Evolutionary conservation across 306 rosid genomes (phyloP).

Genomic region (Bauhinia variegata): DNA sequence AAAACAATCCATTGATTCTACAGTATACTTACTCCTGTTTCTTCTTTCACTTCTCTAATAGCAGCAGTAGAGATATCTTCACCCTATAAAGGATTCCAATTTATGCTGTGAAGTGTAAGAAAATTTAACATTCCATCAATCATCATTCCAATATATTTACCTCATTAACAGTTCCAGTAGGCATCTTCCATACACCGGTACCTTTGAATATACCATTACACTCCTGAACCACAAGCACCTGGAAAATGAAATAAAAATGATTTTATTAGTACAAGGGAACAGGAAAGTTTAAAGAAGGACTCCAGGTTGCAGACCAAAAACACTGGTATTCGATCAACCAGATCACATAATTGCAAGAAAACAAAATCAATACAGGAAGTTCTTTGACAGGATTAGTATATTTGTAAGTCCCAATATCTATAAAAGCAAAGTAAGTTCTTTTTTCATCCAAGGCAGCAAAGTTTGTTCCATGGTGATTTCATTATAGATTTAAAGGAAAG

Average conservation of each 20-base stretch:
- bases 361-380: not conserved
- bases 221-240: conserved; percentile 94
- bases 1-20: not conserved
- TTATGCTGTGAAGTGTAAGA: not conserved
- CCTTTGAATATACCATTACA: conserved; percentile 58
- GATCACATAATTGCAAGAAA: not conserved
- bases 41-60: conserved; percentile 91
- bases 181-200: conserved; percentile 81
- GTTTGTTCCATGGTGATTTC: not conserved
- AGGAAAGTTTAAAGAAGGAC: not conserved
- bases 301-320: not conserved
- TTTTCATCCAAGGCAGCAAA: not conserved
- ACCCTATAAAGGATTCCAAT: conserved; percentile 52
- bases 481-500: not conserved
- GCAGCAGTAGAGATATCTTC: conserved; percentile 77
- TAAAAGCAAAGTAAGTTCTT: not conserved
- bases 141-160: conserved; percentile 41
- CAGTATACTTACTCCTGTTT: conserved; percentile 83
- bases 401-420: not conserved
- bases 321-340: not conserved
- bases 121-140: not conserved
- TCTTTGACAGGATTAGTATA: not conserved
- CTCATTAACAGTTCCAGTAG: conserved; percentile 76
- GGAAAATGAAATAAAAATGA: conserved; percentile 34
- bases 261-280: conserved; percentile 2